Base-by-base conservation (phyloP, 2,329 filamentous ascomycete species). In the Arthrobotrys iridis region DNA sequence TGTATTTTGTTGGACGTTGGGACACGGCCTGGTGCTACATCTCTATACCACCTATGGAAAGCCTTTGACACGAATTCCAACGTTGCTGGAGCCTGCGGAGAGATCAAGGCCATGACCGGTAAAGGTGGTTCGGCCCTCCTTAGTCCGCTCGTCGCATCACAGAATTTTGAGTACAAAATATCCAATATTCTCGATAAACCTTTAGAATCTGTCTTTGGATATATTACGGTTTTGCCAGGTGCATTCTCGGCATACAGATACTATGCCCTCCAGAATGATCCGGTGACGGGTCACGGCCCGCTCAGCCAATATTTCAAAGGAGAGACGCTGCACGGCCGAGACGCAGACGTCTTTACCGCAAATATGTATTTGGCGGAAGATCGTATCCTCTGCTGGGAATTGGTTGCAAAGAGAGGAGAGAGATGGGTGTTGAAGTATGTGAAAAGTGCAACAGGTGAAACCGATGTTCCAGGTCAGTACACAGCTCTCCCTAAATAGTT, bases 101-200 rank as follows among this genome's bases (percentile, higher is more conserved):
- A 99, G 82, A 99, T 99, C 83, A 97, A 94, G 81, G 95, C 95
- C 0, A 96, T 96, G 83, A 96, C 97, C 82, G 95, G 95, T 5
- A 92, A 90, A 78, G 89, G 87, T 22, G 93, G 93, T 80, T 85
- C 89, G 3, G 93, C 94, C 77, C 86, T 99, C 13, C 85, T 99
- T 48, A 99, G 99, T 80, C 95, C 95, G 0, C 86, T 99, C 4
- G 94, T 99, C 13, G 95, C 95, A 0, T 96, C 93, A 48, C 95
- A 99, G 80, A 99, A 99, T 82, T 99, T 99, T 79, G 95, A 99
- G 84, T 99, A 99, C 85, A 99, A 99, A 83, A 97, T 99, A 93
- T 97, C 93, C 41, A 99, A 99, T 80, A 99, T 99, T 80, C 86
- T 99, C 24, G 95, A 99, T 82, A 99, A 99, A 82, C 95, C 95